phyloP scores from a whole-genome alignment of 495 filamentous ascomycete genomes.

The Platismatia glauca region DNA sequence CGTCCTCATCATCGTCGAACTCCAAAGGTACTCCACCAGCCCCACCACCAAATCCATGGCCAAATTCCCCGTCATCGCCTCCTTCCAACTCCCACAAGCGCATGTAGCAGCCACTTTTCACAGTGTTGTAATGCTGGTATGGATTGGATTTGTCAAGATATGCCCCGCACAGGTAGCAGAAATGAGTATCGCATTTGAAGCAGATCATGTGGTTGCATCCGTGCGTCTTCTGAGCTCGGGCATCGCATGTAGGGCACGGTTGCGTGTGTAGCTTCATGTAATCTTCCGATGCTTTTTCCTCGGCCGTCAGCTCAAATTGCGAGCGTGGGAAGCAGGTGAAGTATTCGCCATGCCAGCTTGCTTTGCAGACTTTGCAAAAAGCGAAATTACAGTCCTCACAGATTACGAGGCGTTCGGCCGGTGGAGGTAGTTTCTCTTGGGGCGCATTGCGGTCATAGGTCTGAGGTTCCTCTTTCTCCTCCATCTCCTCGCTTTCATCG shows the following conservation, averaged over 20 bases:
- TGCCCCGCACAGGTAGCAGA: conserved; percentile 87
- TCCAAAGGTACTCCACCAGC: conserved; percentile 23
- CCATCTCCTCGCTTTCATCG: neutral
- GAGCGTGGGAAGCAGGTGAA: conserved; percentile 50
- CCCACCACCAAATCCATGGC: conserved; percentile 43
- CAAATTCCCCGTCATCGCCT: conserved; percentile 62
- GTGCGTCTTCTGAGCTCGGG: conserved; percentile 76
- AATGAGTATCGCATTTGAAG: conserved; percentile 80
- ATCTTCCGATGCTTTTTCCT: conserved; percentile 75
- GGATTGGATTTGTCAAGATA: conserved; percentile 79
- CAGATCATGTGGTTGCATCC: conserved; percentile 99
- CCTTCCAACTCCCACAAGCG: conserved; percentile 83
- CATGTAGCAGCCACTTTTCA: conserved; percentile 60
- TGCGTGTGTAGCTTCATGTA: conserved; percentile 75
- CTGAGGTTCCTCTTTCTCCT: conserved; percentile 8
- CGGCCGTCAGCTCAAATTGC: conserved; percentile 59
- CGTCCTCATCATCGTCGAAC: conserved; percentile 31
- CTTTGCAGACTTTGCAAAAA: conserved; percentile 68
- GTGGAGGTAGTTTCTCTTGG: conserved; percentile 35
- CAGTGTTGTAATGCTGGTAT: conserved; percentile 78
- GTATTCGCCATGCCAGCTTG: conserved; percentile 86
- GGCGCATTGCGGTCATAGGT: conserved; percentile 23
- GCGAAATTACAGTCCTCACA: conserved; percentile 89
- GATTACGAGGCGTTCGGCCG: conserved; percentile 60
- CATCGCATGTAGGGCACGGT: conserved; percentile 82